Percentiles rank a stretch among this genome's conserved stretches.
phyloP scores from a whole-genome alignment of 371 early-diverging fungal genomes.

The Mucor lusitanicus region DNA sequence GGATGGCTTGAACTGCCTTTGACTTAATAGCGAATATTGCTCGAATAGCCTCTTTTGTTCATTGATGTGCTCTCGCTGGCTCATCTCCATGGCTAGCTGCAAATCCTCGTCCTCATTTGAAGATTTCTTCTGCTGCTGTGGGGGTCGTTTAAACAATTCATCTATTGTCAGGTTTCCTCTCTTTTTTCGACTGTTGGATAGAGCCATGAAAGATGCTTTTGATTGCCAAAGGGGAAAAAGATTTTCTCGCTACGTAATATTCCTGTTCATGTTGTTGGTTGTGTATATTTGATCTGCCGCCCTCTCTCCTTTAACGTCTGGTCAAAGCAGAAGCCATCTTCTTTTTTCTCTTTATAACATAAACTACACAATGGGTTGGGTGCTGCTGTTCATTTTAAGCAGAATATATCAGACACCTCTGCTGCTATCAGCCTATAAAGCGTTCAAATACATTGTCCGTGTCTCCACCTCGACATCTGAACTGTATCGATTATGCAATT shows the following conservation, averaged over 20 bases:
- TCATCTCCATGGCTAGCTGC: conserved; percentile 10
- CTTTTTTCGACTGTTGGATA: not conserved
- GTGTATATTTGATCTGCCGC: not conserved
- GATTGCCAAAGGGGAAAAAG: not conserved
- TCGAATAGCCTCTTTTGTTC: conserved; percentile 18
- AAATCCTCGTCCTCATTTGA: conserved; percentile 11
- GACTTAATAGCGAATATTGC: not conserved
- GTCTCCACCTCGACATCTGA: conserved; percentile 60
- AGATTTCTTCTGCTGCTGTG: no score
- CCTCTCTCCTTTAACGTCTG: not conserved
- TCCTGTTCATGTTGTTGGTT: not conserved
- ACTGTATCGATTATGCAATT: conserved; percentile 62
- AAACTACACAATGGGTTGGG: conserved; percentile 35
- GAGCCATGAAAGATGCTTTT: not conserved
- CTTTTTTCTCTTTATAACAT: not conserved
- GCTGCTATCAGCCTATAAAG: conserved; percentile 52
- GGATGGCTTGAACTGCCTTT: not conserved
- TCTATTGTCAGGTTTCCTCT: not conserved
- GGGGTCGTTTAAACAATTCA: not conserved
- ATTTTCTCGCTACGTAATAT: not conserved
- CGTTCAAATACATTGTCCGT: conserved; percentile 54
- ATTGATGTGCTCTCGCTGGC: conserved; percentile 18
- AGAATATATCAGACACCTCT: conserved; percentile 55
- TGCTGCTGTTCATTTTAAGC: conserved; percentile 49
- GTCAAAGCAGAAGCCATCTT: not conserved